Conservation (phyloP, 257 asterid species). For the Solanum pennellii region DNA sequence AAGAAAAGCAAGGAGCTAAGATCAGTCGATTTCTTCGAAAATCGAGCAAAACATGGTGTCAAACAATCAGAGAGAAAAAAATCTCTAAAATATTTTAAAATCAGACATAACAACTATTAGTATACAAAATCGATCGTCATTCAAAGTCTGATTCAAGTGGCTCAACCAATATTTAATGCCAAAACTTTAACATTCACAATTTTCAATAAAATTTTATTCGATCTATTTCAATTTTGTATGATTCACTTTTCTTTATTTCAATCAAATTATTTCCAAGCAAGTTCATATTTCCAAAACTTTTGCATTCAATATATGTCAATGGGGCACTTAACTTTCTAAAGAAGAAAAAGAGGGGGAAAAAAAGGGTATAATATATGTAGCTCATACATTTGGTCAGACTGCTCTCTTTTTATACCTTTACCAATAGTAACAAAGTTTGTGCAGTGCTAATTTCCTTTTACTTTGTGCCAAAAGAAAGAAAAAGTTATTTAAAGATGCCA, state of each 20-base stretch:
- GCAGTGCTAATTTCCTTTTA: neutral
- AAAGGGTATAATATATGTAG: neutral
- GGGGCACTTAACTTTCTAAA: neutral
- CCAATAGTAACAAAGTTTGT: neutral
- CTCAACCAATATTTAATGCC: neutral
- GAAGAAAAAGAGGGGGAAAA: neutral
- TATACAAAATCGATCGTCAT: neutral
- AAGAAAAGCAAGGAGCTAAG: neutral
- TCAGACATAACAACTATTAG: too few species aligned
- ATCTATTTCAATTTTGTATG: neutral
- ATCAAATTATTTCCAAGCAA: neutral
- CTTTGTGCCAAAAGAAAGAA: neutral
- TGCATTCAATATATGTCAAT: neutral
- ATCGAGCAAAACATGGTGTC: neutral
- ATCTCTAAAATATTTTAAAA: neutral
- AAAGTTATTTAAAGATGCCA: neutral
- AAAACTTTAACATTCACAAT: neutral
- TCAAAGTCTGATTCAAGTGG: neutral
- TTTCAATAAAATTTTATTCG: neutral
- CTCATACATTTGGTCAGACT: neutral
- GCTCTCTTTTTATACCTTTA: neutral
- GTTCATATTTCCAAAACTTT: neutral
- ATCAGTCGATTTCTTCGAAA: neutral
- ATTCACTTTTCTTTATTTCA: neutral
- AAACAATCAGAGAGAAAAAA: neutral